Evolutionary conservation across 345 rosid genomes (phyloP), one percentile per base, ranked within the genome.

Genomic region (Lumnitzera racemosa): DNA sequence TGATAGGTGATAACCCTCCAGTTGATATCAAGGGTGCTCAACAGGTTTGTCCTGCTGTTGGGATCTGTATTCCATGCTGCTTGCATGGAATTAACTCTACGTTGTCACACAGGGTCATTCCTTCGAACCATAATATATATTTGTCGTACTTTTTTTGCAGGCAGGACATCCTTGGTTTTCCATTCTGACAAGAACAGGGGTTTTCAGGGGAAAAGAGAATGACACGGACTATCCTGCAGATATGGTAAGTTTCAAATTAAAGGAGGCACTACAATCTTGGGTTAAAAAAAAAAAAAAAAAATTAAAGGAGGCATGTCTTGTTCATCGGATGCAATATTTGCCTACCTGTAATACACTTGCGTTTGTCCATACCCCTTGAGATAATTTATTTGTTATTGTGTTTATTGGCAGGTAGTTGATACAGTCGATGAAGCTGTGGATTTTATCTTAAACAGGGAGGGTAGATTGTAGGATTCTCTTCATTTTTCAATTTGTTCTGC

Each of bases 161-260:
- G 89, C 89, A 0, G 92, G 92, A 65, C 71, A 43, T 59, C 97
- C 86, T 20, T 87, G 96, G 92, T 87, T 90, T 78, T 82, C 97
- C 46, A 90, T 90, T 56, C 72, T 90, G 83, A 87, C 96, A 0
- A 85, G 92, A 74, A 90, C 90, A 0, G 96, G 96, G 50, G 89
- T 90, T 67, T 90, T 90, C 72, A 87, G 78, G 71, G 92, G 96
- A 67, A 66, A 78, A 66, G 76, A 64, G 50, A 90, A 87, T 52
- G 77, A 79, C 63, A 0, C 70, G 0, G 76, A 63, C 36, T 85
- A 79, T 71, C 86, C 86, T 1, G 96, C 96, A 15, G 90, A 85
- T 85, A 61, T 83, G 84, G 89, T 85, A 68, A 47, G 82, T 54
- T 20, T 54, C 47, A 51, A 46, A 55, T 2, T 36, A 36, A 36